Base-by-base conservation (phyloP, 2,329 filamentous ascomycete species). In the Talaromyces sp. region DNA sequence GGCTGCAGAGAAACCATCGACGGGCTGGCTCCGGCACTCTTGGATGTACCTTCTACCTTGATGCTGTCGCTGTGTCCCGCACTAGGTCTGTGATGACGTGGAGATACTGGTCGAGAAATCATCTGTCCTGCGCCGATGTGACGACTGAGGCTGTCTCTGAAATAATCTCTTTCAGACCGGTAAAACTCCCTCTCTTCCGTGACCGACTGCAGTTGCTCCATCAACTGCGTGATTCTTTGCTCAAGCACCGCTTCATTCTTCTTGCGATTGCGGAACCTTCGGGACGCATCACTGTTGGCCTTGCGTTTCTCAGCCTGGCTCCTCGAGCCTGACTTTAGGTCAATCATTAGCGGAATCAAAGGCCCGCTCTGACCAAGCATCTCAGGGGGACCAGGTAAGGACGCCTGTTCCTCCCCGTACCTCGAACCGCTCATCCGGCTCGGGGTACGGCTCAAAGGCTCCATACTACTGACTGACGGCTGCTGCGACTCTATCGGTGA, bases 241-340 rank as follows among this genome's bases (percentile, higher is more conserved):
- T 74, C 71, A 59, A 77, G 70, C 61, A 75, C 74, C 62, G 71
- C 65, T 58, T 77, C 75, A 24, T 72, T 74, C 48, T 74, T 70
- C 61, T 77, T 77, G 29, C 75, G 70, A 48, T 77, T 73, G 38
- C 75, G 73, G 61, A 77, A 77, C 24, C 75, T 65, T 53, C 74
- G 67, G 2, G 75, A 77, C 1, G 75, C 75, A 57, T 74, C 70
- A 56, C 75, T 77, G 65, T 78, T 78, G 3, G 75, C 75, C 62
- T 73, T 74, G 9, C 75, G 70, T 62, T 77, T 77, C 61, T 76
- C 74, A 1, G 74, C 73, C 59, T 77, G 75, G 53, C 69, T 75
- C 26, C 70, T 69, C 1, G 75, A 77, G 6, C 75, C 75, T 2
- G 75, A 76, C 52, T 77, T 76, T 41, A 73, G 59, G 56, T 78